These are phyloP conservation scores for Arthrobotrys megalospora DNA, from an alignment of 2,329 filamentous ascomycete species.

Conservation along the genomic window DNA sequence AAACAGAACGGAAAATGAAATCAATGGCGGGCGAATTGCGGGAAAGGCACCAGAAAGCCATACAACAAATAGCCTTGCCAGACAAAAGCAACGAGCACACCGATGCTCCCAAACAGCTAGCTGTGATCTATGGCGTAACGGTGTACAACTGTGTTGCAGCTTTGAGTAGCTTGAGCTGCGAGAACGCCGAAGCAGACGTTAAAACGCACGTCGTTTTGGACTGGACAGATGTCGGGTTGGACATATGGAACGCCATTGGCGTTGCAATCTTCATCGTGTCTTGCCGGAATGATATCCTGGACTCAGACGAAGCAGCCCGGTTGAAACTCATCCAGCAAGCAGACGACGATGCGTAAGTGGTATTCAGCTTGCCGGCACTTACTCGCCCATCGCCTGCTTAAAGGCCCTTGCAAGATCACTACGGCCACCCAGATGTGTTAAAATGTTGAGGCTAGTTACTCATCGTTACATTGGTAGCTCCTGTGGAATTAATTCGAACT, in stretches of 20 bases:
- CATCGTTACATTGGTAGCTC: no score
- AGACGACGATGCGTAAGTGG: conserved; percentile 46
- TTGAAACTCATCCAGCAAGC: conserved; percentile 39
- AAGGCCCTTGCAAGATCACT: no score
- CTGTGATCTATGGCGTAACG: conserved; percentile 51
- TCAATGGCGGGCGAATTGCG: conserved; percentile 41
- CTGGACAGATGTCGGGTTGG: conserved; percentile 54
- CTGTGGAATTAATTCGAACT: no score
- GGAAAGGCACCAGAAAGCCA: neutral
- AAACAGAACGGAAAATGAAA: conserved; percentile 55
- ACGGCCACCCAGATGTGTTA: no score
- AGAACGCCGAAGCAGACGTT: conserved; percentile 30
- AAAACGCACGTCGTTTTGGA: conserved; percentile 52
- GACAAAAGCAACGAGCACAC: neutral
- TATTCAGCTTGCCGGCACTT: neutral
- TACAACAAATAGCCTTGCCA: neutral
- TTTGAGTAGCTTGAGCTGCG: conserved; percentile 46
- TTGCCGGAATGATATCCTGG: conserved; percentile 58
- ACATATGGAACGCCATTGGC: conserved; percentile 58
- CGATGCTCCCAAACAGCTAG: conserved; percentile 10
- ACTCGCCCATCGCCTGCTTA: no score
- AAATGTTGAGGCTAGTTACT: no score
- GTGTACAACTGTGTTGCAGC: conserved; percentile 56
- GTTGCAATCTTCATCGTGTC: conserved; percentile 53
- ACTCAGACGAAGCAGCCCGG: conserved; percentile 49